These are phyloP conservation scores for Gigaspora rosea DNA, from an alignment of 192 early-diverging fungal species.

Conservation along the genomic window DNA sequence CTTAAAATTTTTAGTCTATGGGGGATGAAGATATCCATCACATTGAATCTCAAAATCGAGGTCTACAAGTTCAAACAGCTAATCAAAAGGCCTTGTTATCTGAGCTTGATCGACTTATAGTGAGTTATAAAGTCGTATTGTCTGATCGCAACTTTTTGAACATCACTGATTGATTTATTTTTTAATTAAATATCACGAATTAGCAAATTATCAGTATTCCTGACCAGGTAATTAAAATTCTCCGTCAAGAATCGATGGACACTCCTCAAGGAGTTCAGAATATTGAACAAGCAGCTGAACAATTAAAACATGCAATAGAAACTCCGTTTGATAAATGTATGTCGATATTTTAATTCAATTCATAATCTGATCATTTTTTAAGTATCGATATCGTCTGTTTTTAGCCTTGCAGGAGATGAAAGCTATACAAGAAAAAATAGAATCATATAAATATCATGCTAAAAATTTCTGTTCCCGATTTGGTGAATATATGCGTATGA, in stretches of 20 bases:
- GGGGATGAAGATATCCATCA: constrained; percentile 93
- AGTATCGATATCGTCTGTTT: neutral
- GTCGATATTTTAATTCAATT: neutral
- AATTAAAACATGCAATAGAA: constrained; percentile 68
- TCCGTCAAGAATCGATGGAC: constrained; percentile 69
- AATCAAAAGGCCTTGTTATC: constrained; percentile 85
- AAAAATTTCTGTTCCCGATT: constrained; percentile 65
- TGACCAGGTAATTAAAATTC: constrained; percentile 58
- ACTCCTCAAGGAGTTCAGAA: constrained; percentile 56
- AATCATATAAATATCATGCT: constrained; percentile 65
- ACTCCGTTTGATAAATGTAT: constrained; percentile 56
- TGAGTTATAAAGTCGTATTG: constrained; percentile 35
- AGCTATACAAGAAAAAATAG: constrained; percentile 64
- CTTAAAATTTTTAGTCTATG: constrained; percentile 66
- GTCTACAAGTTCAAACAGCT: constrained; percentile 81
- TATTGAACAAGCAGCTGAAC: constrained; percentile 65
- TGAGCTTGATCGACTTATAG: constrained; percentile 85
- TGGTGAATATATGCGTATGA: constrained; percentile 63
- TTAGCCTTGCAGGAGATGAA: constrained; percentile 43
- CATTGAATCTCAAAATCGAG: constrained; percentile 91
- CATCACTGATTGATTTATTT: neutral
- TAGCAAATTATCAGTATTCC: constrained; percentile 63
- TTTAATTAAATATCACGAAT: neutral
- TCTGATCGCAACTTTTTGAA: neutral
- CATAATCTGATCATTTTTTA: neutral